Conservation (phyloP, 805 yeast genomes). For the Ogataea pini region DNA sequence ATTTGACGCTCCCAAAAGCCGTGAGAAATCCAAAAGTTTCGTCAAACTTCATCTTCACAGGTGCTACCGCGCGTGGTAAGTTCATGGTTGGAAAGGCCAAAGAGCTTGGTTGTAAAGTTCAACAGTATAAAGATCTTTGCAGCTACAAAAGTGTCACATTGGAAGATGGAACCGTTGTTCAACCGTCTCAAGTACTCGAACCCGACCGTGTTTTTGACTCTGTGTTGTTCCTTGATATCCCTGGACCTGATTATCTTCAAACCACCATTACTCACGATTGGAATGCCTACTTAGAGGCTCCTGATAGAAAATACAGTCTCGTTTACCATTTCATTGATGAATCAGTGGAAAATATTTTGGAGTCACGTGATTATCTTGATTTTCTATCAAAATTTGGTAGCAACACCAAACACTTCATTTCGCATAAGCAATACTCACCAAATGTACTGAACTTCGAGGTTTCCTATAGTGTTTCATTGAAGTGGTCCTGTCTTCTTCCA, state of each 20-base stretch:
- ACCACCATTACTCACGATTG: constrained; percentile 31
- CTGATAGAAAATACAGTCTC: constrained; percentile 34
- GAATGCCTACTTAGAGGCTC: constrained; percentile 16
- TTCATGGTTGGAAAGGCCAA: constrained; percentile 68
- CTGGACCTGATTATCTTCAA: constrained; percentile 48
- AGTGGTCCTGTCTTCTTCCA: constrained; percentile 55
- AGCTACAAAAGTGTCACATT: constrained; percentile 58
- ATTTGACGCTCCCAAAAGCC: constrained; percentile 27
- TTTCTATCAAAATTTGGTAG: constrained; percentile 59
- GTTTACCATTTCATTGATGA: constrained; percentile 81
- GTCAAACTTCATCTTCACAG: constrained; percentile 66
- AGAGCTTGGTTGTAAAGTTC: constrained; percentile 67
- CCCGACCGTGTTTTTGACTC: constrained; percentile 58
- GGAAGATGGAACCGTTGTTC: constrained; percentile 56
- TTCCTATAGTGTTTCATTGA: constrained; percentile 53
- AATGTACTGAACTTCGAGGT: constrained; percentile 60
- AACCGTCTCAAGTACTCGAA: constrained; percentile 73
- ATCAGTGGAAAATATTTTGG: constrained; percentile 42
- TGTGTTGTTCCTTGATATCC: constrained; percentile 72
- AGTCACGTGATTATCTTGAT: constrained; percentile 41
- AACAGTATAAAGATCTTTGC: constrained; percentile 57
- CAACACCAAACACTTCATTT: constrained; percentile 59
- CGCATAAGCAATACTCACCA: constrained; percentile 68
- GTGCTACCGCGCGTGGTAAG: constrained; percentile 72
- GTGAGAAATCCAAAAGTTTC: constrained; percentile 40